A percentile compares a stretch with the other conserved stretches of the same genome.
These are phyloP conservation scores for Dioszegia crocea DNA, from an alignment of 768 basidiomycete species.

Conservation along the genomic window DNA sequence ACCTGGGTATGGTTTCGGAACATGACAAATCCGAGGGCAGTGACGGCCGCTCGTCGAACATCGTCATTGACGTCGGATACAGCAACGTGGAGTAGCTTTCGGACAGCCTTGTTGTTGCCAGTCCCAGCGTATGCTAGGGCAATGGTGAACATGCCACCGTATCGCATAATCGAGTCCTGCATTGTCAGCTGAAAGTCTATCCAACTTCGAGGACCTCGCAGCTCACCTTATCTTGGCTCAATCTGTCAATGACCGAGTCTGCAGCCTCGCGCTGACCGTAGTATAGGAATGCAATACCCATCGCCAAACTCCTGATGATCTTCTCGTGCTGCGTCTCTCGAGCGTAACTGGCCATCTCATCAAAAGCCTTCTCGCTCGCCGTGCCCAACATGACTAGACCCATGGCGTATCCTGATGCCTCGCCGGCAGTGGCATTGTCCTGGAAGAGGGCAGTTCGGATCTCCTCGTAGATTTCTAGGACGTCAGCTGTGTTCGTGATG, in stretches of 20 bases:
- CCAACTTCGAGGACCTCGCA: slow-evolving; percentile 2
- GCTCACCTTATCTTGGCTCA: slow-evolving; percentile 79
- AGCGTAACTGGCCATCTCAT: slow-evolving; percentile 95
- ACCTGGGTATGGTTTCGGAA: slow-evolving; percentile 97
- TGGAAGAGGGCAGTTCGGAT: slow-evolving; percentile 82
- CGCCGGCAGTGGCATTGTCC: slow-evolving; percentile 93
- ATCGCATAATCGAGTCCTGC: slow-evolving; percentile 92
- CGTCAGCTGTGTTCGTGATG: slow-evolving; percentile 2
- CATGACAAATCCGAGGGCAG: slow-evolving; percentile 87
- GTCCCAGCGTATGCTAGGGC: slow-evolving; percentile 96
- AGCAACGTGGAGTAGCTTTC: slow-evolving; percentile 86
- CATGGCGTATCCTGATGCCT: slow-evolving; percentile 95
- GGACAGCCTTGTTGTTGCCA: slow-evolving; percentile 86
- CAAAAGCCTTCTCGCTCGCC: slow-evolving; percentile 68
- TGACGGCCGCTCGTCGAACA: slow-evolving; percentile 93
- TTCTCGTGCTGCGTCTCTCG: slow-evolving; percentile 98
- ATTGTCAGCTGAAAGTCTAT: slow-evolving; percentile 14
- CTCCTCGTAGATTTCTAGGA: slow-evolving; percentile 77
- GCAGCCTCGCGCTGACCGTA: slow-evolving; percentile 92
- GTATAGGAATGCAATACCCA: slow-evolving; percentile 86
- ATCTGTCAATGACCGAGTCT: slow-evolving; percentile 68
- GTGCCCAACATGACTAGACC: slow-evolving; percentile 98
- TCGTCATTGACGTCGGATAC: slow-evolving; percentile 98
- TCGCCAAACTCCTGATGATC: slow-evolving; percentile 90
- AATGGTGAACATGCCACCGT: slow-evolving; percentile 94